Percentiles rank a stretch among this genome's conserved stretches.
Conservation (phyloP, 345 rosid species). For the Eutrema heterophyllum region DNA sequence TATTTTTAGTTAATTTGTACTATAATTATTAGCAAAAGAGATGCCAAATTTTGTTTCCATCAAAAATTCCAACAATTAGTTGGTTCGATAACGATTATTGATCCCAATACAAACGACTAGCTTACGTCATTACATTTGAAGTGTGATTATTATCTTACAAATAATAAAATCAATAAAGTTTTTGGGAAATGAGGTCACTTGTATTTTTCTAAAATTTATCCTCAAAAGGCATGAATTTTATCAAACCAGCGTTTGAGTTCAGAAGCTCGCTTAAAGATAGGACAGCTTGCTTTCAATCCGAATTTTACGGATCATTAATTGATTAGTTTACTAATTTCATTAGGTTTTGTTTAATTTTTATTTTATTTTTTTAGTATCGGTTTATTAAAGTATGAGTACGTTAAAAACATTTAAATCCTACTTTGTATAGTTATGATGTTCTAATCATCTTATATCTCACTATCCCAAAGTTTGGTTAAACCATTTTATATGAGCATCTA, state of each 20-base stretch:
- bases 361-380: background rate
- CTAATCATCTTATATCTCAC: background rate
- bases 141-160: background rate
- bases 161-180: conserved; percentile 1
- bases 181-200: conserved; percentile 4
- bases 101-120: conserved; percentile 20
- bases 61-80: background rate
- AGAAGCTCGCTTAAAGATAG: conserved; percentile 20
- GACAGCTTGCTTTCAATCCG: conserved; percentile 8
- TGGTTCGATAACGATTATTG: conserved; percentile 11
- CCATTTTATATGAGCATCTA: background rate
- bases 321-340: background rate
- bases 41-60: background rate
- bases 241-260: conserved; percentile 8
- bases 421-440: conserved; percentile 5
- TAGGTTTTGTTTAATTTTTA: background rate
- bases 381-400: background rate
- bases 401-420: background rate
- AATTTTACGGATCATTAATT: background rate
- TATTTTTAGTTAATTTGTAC: background rate
- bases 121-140: background rate
- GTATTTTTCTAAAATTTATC: background rate
- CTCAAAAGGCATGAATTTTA: conserved; percentile 3
- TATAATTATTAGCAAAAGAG: background rate
- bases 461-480: conserved; percentile 5